Conservation (phyloP, 305 asterid genomes). For the Salvia sclarea region DNA sequence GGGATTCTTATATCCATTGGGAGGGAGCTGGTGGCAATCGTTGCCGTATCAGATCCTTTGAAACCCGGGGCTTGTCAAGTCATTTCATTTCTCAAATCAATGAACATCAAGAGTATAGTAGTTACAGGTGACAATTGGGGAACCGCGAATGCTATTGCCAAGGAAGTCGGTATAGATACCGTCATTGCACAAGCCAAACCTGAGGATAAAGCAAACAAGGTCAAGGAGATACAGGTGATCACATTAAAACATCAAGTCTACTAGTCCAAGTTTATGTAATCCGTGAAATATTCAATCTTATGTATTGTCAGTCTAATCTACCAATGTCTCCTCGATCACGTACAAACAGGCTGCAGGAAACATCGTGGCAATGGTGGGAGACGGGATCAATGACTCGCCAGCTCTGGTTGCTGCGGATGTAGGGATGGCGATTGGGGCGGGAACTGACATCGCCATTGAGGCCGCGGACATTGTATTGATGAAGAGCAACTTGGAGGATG, state of each 20-base stretch:
- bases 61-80: conserved; percentile 69
- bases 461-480: conserved; percentile 87
- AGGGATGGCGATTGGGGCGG: conserved; percentile 92
- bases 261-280: background rate
- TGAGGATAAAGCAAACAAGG: conserved; percentile 68
- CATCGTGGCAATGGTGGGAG: conserved; percentile 33
- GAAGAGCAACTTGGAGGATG: conserved; percentile 86
- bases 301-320: background rate
- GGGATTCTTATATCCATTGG: conserved; percentile 64
- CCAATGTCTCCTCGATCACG: too few relatives aligned
- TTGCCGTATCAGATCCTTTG: conserved; percentile 65
- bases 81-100: conserved; percentile 54
- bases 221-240: conserved; percentile 72
- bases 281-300: too few relatives aligned
- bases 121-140: conserved; percentile 84
- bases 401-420: conserved; percentile 88
- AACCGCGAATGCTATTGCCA: conserved; percentile 70
- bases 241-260: background rate
- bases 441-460: conserved; percentile 86
- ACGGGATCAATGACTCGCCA: conserved; percentile 86
- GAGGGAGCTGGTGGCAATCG: conserved; percentile 47
- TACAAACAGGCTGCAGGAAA: conserved; percentile 43
- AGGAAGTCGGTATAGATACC: conserved; percentile 52
- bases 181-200: conserved; percentile 76
- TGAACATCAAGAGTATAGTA: conserved; percentile 55